Percentiles rank a stretch among this genome's conserved stretches.
Evolutionary conservation across 1,139 yeast species (phyloP).

Genomic region (Suhomyces guaymorum): DNA sequence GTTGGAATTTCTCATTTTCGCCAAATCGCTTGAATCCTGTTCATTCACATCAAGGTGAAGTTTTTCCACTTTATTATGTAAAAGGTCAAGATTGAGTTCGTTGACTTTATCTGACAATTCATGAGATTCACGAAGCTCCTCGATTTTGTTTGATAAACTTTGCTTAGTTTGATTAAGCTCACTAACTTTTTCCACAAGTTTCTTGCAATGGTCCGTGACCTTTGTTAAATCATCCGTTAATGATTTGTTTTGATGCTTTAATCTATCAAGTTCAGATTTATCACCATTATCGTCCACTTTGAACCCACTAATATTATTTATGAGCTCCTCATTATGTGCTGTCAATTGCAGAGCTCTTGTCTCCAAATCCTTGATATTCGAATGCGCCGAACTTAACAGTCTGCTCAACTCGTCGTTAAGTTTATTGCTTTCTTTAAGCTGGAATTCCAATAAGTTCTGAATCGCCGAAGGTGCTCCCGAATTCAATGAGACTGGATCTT

Average conservation of each 20-base stretch:
- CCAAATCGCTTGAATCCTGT: constrained; percentile 15
- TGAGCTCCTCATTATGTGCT: constrained; percentile 10
- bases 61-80: constrained; percentile 16
- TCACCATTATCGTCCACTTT: constrained; percentile 18
- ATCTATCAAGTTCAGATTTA: constrained; percentile 23
- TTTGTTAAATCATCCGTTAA: constrained; percentile 27
- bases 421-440: constrained; percentile 33
- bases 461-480: constrained; percentile 19
- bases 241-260: constrained; percentile 24
- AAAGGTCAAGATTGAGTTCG: constrained; percentile 14
- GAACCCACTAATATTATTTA: constrained; percentile 12
- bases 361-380: constrained; percentile 14
- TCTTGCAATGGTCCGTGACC: constrained; percentile 32
- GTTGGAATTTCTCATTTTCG: constrained; percentile 18
- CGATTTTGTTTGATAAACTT: constrained; percentile 6
- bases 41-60: constrained; percentile 13
- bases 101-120: constrained; percentile 7
- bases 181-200: constrained; percentile 31
- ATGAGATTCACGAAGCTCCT: constrained; percentile 7
- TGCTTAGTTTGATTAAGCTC: constrained; percentile 18
- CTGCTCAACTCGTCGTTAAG: constrained; percentile 25
- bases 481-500: background rate
- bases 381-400: constrained; percentile 21
- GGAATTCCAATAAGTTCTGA: constrained; percentile 34
- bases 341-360: constrained; percentile 15